Base-by-base conservation (phyloP, 2,329 filamentous ascomycete species). In the Calycina marina region DNA sequence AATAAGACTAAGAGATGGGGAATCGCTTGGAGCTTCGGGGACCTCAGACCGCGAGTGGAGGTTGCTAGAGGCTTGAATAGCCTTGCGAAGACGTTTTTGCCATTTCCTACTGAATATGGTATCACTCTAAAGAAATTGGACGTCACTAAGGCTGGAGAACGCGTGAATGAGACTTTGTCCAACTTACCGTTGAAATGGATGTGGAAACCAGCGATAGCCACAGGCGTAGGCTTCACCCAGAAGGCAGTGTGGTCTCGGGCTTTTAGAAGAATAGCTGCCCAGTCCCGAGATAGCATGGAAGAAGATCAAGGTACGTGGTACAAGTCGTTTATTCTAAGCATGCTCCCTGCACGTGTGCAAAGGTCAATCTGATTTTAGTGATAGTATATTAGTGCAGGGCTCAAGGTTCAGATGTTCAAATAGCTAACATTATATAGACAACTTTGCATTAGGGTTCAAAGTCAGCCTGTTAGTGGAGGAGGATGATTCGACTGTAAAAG, bases 1-100 rank as follows among this genome's bases (percentile, higher is more conserved):
- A 72, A 59, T 28, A 78, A 74, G 50, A 96, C 90, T 17, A 72
- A 76, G 32, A 63, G 90, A 12, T 96, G 88, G 86, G 83, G 76
- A 2, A 57, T 96, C 3, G 90, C 69, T 0, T 98, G 90, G 90
- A 92, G 80, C 46, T 93, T 84, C 57, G 58, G 61, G 2, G 61
- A 69, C 31, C 60, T 70, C 49, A 63, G 86, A 28, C 83, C 86
- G 2, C 52, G 60, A 4, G 52, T 62, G 35, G 44, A 51, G 25
- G 54, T 63, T 25, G 59, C 63, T 14, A 48, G 52, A 34, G 45
- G 40, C 4, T 33, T 49, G 14, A 27, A 13, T 6, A 49, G 42
- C 10, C 56, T 69, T 6, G 59, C 61, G 3, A 67, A 66, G 41
- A 56, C 61, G 14, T 51, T 64, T 8, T 51, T 72, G 4, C 67